Evolutionary conservation across 1,284 basidiomycete species (phyloP).

Genomic region (Puccinia novopanici): DNA sequence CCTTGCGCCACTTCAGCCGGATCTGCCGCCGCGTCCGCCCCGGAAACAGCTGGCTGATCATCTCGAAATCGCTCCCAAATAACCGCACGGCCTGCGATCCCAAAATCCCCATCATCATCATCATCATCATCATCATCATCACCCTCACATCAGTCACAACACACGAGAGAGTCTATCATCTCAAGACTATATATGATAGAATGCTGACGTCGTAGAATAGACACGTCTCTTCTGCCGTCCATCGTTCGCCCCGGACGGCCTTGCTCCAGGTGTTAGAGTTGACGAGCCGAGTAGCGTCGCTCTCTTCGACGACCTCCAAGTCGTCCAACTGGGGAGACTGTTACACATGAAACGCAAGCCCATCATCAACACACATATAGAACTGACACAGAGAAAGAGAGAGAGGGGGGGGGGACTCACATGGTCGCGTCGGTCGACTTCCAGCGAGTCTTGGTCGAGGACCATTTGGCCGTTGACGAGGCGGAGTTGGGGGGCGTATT

Average conservation of each 20-base stretch:
- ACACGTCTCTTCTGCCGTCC: conserved; percentile 82
- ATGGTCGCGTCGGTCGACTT: conserved; percentile 66
- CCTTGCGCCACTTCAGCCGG: conserved; percentile 84
- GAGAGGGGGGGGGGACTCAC: conserved; percentile 26
- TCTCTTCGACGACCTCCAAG: conserved; percentile 79
- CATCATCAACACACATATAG: background rate
- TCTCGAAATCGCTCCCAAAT: conserved; percentile 88
- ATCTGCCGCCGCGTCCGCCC: conserved; percentile 82
- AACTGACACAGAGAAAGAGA: background rate
- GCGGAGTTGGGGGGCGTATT: conserved; percentile 76
- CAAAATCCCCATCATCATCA: conserved; percentile 15
- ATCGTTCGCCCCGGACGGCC: conserved; percentile 73
- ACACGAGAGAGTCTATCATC: background rate
- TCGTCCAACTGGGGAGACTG: conserved; percentile 65
- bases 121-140: background rate
- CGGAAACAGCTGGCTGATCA: conserved; percentile 80
- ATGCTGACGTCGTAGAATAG: conserved; percentile 74
- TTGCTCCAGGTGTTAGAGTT: conserved; percentile 80
- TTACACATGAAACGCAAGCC: conserved; percentile 1
- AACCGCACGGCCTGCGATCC: conserved; percentile 72
- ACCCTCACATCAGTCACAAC: background rate
- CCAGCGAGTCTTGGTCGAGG: conserved; percentile 75
- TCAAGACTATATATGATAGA: too few species aligned
- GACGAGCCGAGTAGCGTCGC: conserved; percentile 76
- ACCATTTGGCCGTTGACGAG: conserved; percentile 78